Base-by-base conservation (phyloP, 2,329 filamentous ascomycete genomes). In the Mycogone perniciosa region DNA sequence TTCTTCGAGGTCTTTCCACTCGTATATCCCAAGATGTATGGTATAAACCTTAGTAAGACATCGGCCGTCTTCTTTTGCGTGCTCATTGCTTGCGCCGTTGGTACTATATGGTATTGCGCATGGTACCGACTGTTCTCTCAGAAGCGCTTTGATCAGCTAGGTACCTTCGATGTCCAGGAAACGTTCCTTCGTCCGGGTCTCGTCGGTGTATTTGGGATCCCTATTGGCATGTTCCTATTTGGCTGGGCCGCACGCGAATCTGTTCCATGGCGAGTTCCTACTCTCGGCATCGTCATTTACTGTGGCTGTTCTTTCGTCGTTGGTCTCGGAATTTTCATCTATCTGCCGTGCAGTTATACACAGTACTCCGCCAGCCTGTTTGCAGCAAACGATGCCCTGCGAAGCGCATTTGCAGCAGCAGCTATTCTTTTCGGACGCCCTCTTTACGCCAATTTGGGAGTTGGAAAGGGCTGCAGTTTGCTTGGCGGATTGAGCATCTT, bases 271-370 rank as follows among this genome's bases (percentile, higher is more conserved):
- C 20, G 4, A 30, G 41, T 44, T 6, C 41, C 41, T n/a, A 44
- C 41, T 26, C 26, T 44, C 20, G 11, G 33, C 33, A 35, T 35
- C 3, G 33, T 11, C 33, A 4, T 35, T 35, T 35, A 35, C 11
- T 35, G 33, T 4, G 33, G 33, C 11, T 35, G 33, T 11, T 35
- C 33, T 35, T 35, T 35, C 11, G 33, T 35, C 11, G 41, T 44
- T 44, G 41, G 41, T 30, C 41, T 48, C 3, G 54, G 52, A 5
- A 52, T 76, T 1, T 82, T 84, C 56, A 70, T 84, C 44, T 76
- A 77, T 43, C 37, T 41, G 71, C 0, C 57, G 66, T 6, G 71
- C 72, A 46, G 44, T 10, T 46, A 46, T 38, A 11, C 44, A 7
- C 44, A 37, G 31, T 46, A 46, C 30, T 46, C 44, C 13, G 33